Conservation (phyloP, 2,329 filamentous ascomycete genomes). For the Penicillium sp. region DNA sequence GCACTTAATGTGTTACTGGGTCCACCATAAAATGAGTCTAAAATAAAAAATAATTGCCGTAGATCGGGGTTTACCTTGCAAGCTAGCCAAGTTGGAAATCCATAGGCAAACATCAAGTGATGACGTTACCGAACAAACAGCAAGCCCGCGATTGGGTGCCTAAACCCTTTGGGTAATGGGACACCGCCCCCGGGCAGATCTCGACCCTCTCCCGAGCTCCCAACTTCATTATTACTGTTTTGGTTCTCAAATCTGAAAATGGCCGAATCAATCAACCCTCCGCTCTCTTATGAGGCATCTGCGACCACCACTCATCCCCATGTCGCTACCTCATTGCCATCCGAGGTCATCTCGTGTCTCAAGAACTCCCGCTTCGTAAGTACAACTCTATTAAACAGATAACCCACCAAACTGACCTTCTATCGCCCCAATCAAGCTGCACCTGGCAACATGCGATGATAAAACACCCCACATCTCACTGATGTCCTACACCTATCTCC, state of each 20-base stretch:
- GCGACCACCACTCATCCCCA: conserved; percentile 70
- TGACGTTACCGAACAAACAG: conserved; percentile 2
- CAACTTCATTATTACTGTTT: conserved; percentile 7
- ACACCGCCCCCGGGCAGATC: conserved; percentile 16
- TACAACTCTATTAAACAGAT: conserved; percentile 13
- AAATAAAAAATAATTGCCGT: neutral
- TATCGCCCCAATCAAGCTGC: conserved; percentile 60
- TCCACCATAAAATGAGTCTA: neutral
- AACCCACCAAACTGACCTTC: neutral
- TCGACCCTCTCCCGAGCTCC: neutral
- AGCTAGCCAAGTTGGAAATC: neutral
- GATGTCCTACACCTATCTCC: conserved; percentile 99
- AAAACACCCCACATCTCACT: conserved; percentile 88
- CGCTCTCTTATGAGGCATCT: conserved; percentile 72
- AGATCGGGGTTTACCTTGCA: neutral
- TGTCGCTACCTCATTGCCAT: conserved; percentile 67
- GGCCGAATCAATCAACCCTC: conserved; percentile 57
- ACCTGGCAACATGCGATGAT: conserved; percentile 84
- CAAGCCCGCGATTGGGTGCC: neutral
- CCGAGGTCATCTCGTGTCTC: conserved; percentile 84
- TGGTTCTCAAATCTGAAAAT: conserved; percentile 25
- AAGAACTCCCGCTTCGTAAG: conserved; percentile 91
- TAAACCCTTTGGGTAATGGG: neutral
- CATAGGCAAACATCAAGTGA: neutral
- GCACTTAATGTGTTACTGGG: neutral